Base-by-base conservation (phyloP, 1,284 basidiomycete genomes). In the Ustilago vetiveriae region DNA sequence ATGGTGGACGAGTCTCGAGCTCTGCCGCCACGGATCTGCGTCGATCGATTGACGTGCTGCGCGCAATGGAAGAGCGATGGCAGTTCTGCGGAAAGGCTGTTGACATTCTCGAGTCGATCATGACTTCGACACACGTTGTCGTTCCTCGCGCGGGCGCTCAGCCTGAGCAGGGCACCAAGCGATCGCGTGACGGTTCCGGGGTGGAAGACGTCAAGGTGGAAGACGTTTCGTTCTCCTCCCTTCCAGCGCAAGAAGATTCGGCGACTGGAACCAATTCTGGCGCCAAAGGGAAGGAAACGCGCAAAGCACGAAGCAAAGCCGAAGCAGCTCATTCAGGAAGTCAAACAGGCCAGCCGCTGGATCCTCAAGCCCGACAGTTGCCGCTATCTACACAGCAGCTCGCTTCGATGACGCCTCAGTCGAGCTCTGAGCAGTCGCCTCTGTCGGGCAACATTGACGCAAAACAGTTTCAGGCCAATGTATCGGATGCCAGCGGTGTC, bases 21-120 rank as follows among this genome's bases (percentile, higher is more conserved):
- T 68, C 72, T 8, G 63, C 75, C 2, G 48, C 73, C 24, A 50
- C 55, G 2, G 76, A 79, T 45, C 58, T 79, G 42, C 50, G 57
- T 10, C 73, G 70, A 6, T 75, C 59, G 17, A 58, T 79, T 33
- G 71, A 74, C 3, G 63, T 75, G 16, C 49, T 77, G 27, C n/a
- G 43, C 8, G 40, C 44, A 3, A 59, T 75, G 60, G 75, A 78
- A 33, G 13, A 54, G 2, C 60, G 54, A n/a, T 77, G 71, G 70
- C 50, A 63, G 22, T 52, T 76, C 33, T 68, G 62, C 32, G 71
- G 73, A 21, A 75, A 65, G 46, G 45, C 64, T 3, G 49, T 49
- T 7, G 69, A 73, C 33, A 46, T 76, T 19, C 50, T 76, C n/a
- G 57, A 62, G 24, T 57, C 55, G 7, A 45, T 76, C 35, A 68